A percentile compares a stretch with the other conserved stretches of the same genome.
Evolutionary conservation across 2,329 filamentous ascomycete species (phyloP).

Genomic region (Alternaria sp.): DNA sequence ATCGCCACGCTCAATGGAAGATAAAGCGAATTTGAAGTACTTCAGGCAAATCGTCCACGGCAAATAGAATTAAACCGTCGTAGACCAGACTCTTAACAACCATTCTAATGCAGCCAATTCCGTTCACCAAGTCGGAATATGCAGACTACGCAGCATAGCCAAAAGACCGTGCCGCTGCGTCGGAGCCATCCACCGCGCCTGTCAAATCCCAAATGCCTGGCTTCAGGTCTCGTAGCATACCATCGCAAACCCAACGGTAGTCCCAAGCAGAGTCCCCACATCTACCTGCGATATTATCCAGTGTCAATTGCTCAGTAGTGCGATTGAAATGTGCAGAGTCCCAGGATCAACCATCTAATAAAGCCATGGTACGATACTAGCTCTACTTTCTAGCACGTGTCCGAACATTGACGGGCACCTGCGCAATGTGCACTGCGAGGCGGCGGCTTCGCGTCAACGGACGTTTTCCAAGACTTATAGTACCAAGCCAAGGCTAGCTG

Average conservation of each 20-base stretch:
- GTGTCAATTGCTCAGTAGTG: neutral
- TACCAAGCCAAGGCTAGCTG: constrained; percentile 12
- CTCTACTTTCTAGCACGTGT: neutral
- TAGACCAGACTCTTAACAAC: neutral
- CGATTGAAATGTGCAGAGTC: neutral
- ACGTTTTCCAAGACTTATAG: constrained; percentile 5
- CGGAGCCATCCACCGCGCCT: neutral
- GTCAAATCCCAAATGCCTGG: constrained; percentile 1
- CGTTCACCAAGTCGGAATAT: neutral
- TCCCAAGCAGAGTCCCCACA: neutral
- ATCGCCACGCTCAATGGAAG: neutral
- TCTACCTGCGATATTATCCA: neutral
- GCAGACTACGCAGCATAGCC: neutral
- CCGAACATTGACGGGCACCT: neutral
- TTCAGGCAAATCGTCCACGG: neutral
- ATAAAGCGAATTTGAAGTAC: neutral
- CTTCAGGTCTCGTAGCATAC: neutral
- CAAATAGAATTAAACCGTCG: neutral
- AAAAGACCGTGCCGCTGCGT: constrained; percentile 2
- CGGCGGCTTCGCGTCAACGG: constrained; percentile 7
- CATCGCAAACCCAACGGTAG: neutral
- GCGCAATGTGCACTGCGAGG: neutral
- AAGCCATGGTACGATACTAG: neutral
- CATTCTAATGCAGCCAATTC: neutral
- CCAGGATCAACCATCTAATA: neutral